Conservation (phyloP, 345 rosid species). For the Euphorbia pulcherrima region DNA sequence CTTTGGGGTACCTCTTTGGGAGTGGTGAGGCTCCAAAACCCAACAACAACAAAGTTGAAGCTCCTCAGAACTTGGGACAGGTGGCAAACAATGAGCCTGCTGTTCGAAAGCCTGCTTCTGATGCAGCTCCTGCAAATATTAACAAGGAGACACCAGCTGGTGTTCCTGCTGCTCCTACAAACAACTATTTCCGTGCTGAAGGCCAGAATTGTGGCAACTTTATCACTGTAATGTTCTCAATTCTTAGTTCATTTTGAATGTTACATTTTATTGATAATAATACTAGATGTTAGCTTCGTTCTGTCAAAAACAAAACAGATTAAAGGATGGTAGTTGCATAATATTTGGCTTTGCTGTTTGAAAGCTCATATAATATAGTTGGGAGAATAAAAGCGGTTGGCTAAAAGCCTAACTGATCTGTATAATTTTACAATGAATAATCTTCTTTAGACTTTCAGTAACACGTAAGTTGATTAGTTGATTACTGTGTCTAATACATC, state of each 20-base stretch:
- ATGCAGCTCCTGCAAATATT: constrained; percentile 34
- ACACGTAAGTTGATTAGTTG: neutral
- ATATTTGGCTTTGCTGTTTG: no score
- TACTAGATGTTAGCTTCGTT: neutral
- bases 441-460: neutral
- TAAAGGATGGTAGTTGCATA: neutral
- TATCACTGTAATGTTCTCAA: constrained; percentile 43
- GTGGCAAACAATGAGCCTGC: constrained; percentile 26
- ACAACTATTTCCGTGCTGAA: constrained; percentile 65
- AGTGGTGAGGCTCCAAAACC: constrained; percentile 61
- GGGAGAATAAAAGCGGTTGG: neutral
- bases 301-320: neutral
- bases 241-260: neutral
- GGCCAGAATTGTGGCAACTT: constrained; percentile 81
- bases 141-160: constrained; percentile 62
- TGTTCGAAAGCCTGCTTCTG: constrained; percentile 27
- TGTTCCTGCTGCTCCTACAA: constrained; percentile 41
- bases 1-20: constrained; percentile 76
- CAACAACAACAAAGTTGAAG: constrained; percentile 18
- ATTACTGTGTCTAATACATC: neutral
- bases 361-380: no score
- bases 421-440: neutral
- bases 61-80: constrained; percentile 33
- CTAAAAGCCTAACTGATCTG: neutral
- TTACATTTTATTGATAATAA: neutral